Evolutionary conservation across 2,329 filamentous ascomycete genomes (phyloP).

Genomic region (Curvularia lunata): DNA sequence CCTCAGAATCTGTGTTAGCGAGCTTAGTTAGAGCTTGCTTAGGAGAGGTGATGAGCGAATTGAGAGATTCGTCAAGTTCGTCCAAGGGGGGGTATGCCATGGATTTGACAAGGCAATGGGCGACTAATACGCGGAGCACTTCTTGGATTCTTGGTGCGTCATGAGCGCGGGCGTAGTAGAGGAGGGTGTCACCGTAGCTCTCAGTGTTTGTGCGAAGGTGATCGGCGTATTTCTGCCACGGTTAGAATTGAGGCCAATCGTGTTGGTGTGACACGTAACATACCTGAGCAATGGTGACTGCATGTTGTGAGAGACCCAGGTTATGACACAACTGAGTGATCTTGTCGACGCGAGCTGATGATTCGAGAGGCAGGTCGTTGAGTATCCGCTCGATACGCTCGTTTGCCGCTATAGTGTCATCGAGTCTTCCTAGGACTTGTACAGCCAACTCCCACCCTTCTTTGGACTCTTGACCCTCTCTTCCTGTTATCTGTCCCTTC

Average conservation of each 20-base stretch:
- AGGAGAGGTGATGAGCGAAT: conserved; percentile 72
- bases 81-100: conserved; percentile 74
- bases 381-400: conserved; percentile 77
- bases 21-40: conserved; percentile 73
- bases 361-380: conserved; percentile 73
- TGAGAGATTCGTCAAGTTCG: conserved; percentile 76
- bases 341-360: conserved; percentile 76
- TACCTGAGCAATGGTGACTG: conserved; percentile 83
- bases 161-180: conserved; percentile 90
- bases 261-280: conserved; percentile 36
- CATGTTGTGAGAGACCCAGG: conserved; percentile 78
- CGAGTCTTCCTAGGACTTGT: conserved; percentile 79
- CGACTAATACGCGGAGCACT: conserved; percentile 84
- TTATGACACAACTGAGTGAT: conserved; percentile 79
- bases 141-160: conserved; percentile 78
- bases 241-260: conserved; percentile 30
- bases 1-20: conserved; percentile 77
- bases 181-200: conserved; percentile 82
- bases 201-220: conserved; percentile 73
- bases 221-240: conserved; percentile 77
- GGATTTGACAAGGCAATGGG: conserved; percentile 85
- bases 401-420: conserved; percentile 73
- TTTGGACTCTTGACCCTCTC: conserved; percentile 38
- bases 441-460: conserved; percentile 93
- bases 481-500: conserved; percentile 52